These are phyloP conservation scores for Musa acuminata DNA, from an alignment of 176 grass and related monocot species.

Conservation along the genomic window DNA sequence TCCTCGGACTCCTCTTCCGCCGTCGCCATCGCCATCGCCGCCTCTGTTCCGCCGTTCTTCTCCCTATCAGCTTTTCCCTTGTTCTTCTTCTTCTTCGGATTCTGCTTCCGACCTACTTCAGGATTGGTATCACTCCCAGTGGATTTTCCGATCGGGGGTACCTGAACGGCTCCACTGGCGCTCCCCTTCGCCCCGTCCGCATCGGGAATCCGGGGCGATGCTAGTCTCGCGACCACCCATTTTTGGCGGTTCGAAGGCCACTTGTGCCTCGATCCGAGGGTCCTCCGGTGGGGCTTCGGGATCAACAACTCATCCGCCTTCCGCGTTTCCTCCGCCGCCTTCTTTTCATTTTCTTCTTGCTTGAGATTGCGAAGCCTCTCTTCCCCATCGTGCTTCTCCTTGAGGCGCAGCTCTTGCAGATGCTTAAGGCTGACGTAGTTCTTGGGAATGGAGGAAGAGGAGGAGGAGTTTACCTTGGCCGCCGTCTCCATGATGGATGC, in stretches of 20 bases:
- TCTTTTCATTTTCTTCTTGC: not conserved
- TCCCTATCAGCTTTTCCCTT: not conserved
- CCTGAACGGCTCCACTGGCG: not conserved
- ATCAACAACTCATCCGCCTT: too few relatives aligned
- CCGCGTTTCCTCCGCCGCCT: too few relatives aligned
- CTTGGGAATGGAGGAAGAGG: not conserved
- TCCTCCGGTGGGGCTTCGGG: too few relatives aligned
- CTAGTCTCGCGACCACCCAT: too few relatives aligned
- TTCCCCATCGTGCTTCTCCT: not conserved
- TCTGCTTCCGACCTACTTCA: not conserved
- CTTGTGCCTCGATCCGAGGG: too few relatives aligned
- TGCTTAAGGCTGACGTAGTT: not conserved
- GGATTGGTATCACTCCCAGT: not conserved
- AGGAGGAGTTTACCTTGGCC: not conserved
- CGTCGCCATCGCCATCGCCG: not conserved
- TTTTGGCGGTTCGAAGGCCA: too few relatives aligned
- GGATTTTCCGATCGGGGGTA: not conserved
- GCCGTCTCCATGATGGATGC: too few relatives aligned
- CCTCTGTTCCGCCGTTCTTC: not conserved
- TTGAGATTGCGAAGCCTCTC: not conserved
- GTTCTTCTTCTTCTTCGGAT: not conserved
- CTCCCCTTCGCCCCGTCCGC: not conserved
- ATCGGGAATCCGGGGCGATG: not conserved
- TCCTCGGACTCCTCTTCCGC: too few relatives aligned
- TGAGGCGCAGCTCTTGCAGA: conserved; percentile 8